Base-by-base conservation (phyloP, 345 rosid species). In the Reutealis trisperma region DNA sequence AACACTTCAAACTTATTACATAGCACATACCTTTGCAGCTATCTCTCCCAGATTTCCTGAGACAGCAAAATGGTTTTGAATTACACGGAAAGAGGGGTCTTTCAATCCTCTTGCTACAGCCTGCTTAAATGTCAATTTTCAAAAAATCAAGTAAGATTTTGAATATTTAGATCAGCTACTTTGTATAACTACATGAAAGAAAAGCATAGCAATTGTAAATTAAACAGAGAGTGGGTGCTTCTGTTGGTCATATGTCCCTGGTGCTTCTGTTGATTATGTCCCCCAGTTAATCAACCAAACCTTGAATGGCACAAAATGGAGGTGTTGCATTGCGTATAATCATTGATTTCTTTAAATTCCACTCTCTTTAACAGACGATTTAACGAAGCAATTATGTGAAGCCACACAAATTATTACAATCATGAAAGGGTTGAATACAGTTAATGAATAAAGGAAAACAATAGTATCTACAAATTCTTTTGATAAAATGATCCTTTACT, bases 11-110 rank as follows among this genome's bases (percentile, higher is more conserved):
- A 47, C 51, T 16, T 24, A 24, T 14, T 24, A 61, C 18, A 24
- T 14, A 60, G 30, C 63, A 61, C 27, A 78, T 89, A 93, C 99
- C 99, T 93, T 95, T 73, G 99, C 99, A 78, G 99, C 96, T 73
- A 93, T 90, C 74, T 93, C 97, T 67, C 99, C 99, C 69, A 95
- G 81, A 86, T 95, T 95, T 75, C 92, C 97, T 30, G 93, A 85
- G 60, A 85, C 80, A 57, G 98, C 97, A 84, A 95, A 95, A 84
- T 93, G 99, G 82, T 84, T 90, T 83, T 95, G 97, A 78, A 95
- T 95, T 76, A 95, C 99, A 63, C 96, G 89, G 84, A 87, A 91
- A 30, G 99, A 95, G 67, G 99, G 99, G 82, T 95, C 98, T 87
- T 90, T 95, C 67, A 95, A 84, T 65, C 99, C 99, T 81, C 94